Evolutionary conservation across 106 monocot genomes (phyloP), one percentile per base, ranked within the genome.

Genomic region (Dendrobium chrysotoxum): DNA sequence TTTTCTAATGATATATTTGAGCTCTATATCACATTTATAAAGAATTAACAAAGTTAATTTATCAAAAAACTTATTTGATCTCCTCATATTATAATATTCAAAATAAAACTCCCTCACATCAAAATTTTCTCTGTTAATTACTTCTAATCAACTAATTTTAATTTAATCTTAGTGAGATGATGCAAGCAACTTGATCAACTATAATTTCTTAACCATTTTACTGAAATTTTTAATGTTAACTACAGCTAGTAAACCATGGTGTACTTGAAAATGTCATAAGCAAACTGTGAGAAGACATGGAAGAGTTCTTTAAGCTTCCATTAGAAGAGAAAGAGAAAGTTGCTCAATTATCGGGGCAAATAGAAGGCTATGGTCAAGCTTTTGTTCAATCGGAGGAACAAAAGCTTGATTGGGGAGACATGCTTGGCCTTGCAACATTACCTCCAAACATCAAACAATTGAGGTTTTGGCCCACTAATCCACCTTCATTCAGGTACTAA

Each of bases 211-310:
- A 35, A 35, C 35, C 35, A 2, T 3, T 35, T 35, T 3, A 2
- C 35, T 35, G 35, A 35, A 35, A 35, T 35, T 35, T 35, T 35
- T 35, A 35, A 2, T 68, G 35, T 35, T 35, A 35, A 35, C 35
- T 35, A 23, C 82, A 89, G 88, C 81, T 89, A 21, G 70, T 89
- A 76, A 89, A 89, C 75, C 88, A 89, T 79, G 88, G 88, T 20
- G 41, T 89, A 25, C 54, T 78, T 11, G 86, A 81, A 28, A 44
- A 75, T 7, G 46, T 84, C 46, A 79, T 86, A 0, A 54, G 78
- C 17, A 61, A 17, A 26, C 68, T 83, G 79, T 82, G 82, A 71
- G 58, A 17, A 23, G 79, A 80, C 44, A 25, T 83, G 10, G 18
- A 17, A 23, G 83, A 83, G 31, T 88, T 88, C 77, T 85, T 85